Base-by-base conservation (phyloP, 768 basidiomycete genomes). In the Calocybe cyanea region DNA sequence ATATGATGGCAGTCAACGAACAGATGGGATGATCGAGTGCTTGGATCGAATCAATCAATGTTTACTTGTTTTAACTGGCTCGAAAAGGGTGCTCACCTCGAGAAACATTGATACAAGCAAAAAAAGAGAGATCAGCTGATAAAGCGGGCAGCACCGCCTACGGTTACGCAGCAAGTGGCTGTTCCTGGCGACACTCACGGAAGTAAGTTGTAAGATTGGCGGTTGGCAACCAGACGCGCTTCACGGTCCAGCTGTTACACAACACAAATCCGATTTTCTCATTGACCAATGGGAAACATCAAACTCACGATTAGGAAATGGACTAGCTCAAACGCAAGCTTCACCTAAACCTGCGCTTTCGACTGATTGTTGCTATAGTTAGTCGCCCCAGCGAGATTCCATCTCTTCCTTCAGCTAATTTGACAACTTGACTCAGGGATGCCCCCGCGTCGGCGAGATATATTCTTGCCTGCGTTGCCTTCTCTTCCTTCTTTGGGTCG, bases 351-450 rank as follows among this genome's bases (percentile, higher is more conserved):
- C 53, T 54, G 23, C 53, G 53, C 43, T 32, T 40, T 18, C 49
- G 38, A 20, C 17, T 36, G 13, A 28, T 37, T 33, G 44, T n/a
- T 33, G 44, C 43, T 20, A 55, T 3, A 28, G 50, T 58, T 23
- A 77, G 58, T 55, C 76, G 72, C 30, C 81, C 83, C 43, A 84
- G 61, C 4, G 65, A 71, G 39, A 85, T 42, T 15, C 60, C 57
- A 38, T 75, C 68, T 54, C 72, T 69, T 10, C 72, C 78, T 57
- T 85, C 83, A 17, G 80, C 81, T 72, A 85, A 71, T 45, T 65
- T 68, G 32, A 81, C 67, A 1, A 76, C 72, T 55, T 83, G 75
- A 18, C 74, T 71, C 1, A 85, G 55, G 21, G 75, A 69, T 24
- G 68, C 66, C 70, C 73, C 75, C 2, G 67, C 70, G 18, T 59